A percentile compares a stretch with the other conserved stretches of the same genome.
These are phyloP conservation scores for Cytospora paraplurivora DNA, from an alignment of 2,329 filamentous ascomycete genomes.

Conservation along the genomic window DNA sequence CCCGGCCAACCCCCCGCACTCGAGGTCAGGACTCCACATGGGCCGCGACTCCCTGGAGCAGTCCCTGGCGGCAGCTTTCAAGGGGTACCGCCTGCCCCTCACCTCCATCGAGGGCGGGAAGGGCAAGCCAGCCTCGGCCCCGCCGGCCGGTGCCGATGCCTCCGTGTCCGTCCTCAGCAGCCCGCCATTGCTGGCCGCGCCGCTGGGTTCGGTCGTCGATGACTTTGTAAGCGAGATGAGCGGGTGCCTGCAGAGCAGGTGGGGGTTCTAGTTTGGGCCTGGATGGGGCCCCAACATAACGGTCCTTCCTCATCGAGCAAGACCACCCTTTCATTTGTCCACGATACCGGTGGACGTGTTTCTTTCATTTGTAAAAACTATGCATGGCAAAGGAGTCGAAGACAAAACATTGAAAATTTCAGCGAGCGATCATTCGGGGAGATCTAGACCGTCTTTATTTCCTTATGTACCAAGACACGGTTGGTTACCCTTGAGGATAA, in stretches of 20 bases:
- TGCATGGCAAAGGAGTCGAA: constrained; percentile 20
- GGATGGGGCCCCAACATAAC: no score
- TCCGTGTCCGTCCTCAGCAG: constrained; percentile 23
- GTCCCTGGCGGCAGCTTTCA: constrained; percentile 36
- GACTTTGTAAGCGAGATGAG: constrained; percentile 40
- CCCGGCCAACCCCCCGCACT: constrained; percentile 40
- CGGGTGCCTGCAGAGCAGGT: constrained; percentile 12
- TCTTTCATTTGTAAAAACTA: constrained; percentile 14
- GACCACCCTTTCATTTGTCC: not conserved
- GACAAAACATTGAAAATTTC: constrained; percentile 6
- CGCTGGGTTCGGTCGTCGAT: constrained; percentile 43
- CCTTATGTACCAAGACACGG: constrained; percentile 2
- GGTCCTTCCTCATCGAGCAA: no score
- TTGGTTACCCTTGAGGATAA: not conserved
- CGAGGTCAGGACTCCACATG: constrained; percentile 30
- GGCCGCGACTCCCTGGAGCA: constrained; percentile 32
- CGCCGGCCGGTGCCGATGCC: not conserved
- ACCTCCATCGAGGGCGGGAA: constrained; percentile 31
- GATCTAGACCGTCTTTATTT: constrained; percentile 5
- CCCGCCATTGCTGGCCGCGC: constrained; percentile 37
- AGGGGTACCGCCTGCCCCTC: constrained; percentile 53
- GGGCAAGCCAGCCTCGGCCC: constrained; percentile 31
- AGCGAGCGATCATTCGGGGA: constrained; percentile 17
- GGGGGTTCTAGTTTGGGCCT: not conserved
- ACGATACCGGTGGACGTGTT: no score